A percentile compares a stretch with the other conserved stretches of the same genome.
These are phyloP conservation scores for Pseudogymnoascus sp. DNA, from an alignment of 2,329 filamentous ascomycete genomes.

Conservation along the genomic window DNA sequence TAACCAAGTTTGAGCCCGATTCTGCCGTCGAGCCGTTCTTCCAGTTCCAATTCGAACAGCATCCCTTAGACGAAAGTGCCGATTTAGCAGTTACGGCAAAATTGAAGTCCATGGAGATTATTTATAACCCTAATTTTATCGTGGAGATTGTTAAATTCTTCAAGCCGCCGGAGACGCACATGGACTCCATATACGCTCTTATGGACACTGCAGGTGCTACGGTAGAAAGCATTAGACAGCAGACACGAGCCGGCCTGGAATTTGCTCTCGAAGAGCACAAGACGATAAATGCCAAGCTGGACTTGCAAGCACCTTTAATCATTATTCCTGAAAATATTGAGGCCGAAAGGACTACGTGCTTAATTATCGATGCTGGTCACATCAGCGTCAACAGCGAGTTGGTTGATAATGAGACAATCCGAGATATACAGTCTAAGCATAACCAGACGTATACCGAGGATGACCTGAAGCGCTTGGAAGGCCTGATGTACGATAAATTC, in stretches of 20 bases:
- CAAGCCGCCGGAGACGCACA: conserved; percentile 88
- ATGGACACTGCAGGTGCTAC: conserved; percentile 95
- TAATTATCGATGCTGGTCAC: conserved; percentile 94
- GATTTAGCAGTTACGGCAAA: conserved; percentile 87
- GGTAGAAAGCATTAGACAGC: conserved; percentile 87
- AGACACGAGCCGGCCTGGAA: conserved; percentile 89
- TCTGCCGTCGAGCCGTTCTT: conserved; percentile 72
- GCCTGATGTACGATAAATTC: conserved; percentile 97
- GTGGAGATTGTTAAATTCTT: conserved; percentile 92
- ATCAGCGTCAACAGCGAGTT: conserved; percentile 90
- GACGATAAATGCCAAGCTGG: conserved; percentile 91
- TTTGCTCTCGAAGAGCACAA: conserved; percentile 97
- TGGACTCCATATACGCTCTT: conserved; percentile 94
- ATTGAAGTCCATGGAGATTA: conserved; percentile 88
- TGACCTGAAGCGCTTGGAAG: conserved; percentile 80
- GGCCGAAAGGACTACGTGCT: conserved; percentile 67
- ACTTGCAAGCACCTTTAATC: conserved; percentile 90
- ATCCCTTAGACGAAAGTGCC: conserved; percentile 84
- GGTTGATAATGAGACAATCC: conserved; percentile 82
- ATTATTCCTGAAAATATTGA: conserved; percentile 93
- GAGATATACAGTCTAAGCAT: conserved; percentile 85
- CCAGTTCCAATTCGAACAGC: conserved; percentile 84
- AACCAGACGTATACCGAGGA: conserved; percentile 78
- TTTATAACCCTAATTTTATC: conserved; percentile 93
- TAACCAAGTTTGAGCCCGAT: conserved; percentile 31